Evolutionary conservation across 169 alveolate genomes (phyloP).

Genomic region (Eimeria acervulina): DNA sequence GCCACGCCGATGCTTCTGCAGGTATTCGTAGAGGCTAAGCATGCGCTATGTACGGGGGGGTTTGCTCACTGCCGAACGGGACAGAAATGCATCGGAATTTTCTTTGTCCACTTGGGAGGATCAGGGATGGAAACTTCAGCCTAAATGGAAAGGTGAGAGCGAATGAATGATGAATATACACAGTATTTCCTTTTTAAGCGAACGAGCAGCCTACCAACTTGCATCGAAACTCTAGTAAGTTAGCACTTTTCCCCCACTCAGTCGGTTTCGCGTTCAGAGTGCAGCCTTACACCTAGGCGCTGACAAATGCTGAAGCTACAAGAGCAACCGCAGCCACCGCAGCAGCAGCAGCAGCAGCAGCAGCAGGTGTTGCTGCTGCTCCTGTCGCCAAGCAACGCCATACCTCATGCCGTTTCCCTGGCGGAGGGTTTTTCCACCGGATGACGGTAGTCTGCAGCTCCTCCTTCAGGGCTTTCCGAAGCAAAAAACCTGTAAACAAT

Average conservation of each 20-base stretch:
- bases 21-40: not conserved
- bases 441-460: slow-evolving; percentile 62
- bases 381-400: not conserved
- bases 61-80: slow-evolving; percentile 33
- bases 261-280: not conserved
- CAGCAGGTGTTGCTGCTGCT: not conserved
- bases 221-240: not conserved
- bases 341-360: not conserved
- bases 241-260: too few relatives aligned
- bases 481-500: slow-evolving; percentile 26
- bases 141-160: not conserved
- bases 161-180: not conserved
- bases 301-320: not conserved
- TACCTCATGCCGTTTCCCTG: slow-evolving; percentile 53
- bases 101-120: slow-evolving; percentile 10
- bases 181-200: not conserved
- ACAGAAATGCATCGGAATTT: slow-evolving; percentile 48
- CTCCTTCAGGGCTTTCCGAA: slow-evolving; percentile 39
- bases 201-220: not conserved
- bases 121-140: slow-evolving; percentile 40
- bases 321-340: not conserved
- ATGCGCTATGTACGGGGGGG: not conserved
- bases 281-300: not conserved
- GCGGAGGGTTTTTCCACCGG: slow-evolving; percentile 50
- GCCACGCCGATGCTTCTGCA: not conserved